Evolutionary conservation across 2,329 filamentous ascomycete species (phyloP).

Genomic region (Aspergillus sclerotialis): DNA sequence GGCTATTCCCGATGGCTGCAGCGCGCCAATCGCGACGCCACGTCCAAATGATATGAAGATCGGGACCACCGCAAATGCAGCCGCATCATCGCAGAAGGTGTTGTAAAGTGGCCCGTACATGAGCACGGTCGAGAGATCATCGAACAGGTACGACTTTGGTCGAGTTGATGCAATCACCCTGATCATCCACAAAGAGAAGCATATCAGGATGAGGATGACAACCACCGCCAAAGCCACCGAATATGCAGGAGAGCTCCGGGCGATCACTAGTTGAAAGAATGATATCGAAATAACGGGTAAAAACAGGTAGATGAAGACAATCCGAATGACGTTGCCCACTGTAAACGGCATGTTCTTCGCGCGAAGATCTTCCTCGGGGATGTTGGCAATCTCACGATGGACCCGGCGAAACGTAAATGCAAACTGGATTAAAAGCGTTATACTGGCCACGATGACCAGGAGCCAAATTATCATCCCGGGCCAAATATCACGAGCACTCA

Average conservation of each 20-base stretch:
- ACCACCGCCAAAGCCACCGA: conserved; percentile 69
- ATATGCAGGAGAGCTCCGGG: conserved; percentile 58
- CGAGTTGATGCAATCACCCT: conserved; percentile 72
- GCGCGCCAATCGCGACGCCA: conserved; percentile 82
- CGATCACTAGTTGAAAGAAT: conserved; percentile 82
- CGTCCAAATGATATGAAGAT: conserved; percentile 77
- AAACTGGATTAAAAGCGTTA: conserved; percentile 64
- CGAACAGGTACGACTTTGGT: conserved; percentile 81
- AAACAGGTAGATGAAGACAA: conserved; percentile 89
- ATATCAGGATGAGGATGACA: conserved; percentile 64
- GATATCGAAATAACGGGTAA: conserved; percentile 81
- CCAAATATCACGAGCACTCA: conserved; percentile 79
- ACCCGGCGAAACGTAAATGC: conserved; percentile 73
- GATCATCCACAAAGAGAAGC: conserved; percentile 71
- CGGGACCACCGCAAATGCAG: conserved; percentile 81
- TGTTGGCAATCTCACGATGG: conserved; percentile 62
- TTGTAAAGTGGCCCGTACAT: conserved; percentile 94
- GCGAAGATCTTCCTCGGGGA: conserved; percentile 76
- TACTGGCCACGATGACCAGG: conserved; percentile 63
- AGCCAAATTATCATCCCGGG: conserved; percentile 91
- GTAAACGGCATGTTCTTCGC: conserved; percentile 89
- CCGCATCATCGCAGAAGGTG: conserved; percentile 89
- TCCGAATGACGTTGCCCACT: conserved; percentile 68
- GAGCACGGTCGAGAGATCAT: conserved; percentile 83
- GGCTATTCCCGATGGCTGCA: conserved; percentile 87